Evolutionary conservation across 306 rosid species (phyloP).

Genomic region (Citrullus colocynthis): DNA sequence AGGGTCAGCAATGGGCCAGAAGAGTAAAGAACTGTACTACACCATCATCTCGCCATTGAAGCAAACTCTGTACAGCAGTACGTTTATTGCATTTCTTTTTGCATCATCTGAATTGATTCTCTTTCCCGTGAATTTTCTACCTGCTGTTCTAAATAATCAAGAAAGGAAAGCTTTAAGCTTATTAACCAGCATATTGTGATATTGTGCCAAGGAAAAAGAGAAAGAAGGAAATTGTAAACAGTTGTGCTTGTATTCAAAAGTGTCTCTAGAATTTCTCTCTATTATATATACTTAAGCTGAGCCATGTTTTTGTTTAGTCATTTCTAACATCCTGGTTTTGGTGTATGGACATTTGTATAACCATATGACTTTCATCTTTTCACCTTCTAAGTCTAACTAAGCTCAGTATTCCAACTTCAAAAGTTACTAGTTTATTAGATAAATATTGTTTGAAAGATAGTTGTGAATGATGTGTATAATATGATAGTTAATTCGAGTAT

Average conservation of each 20-base stretch:
- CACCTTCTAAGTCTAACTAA: neutral
- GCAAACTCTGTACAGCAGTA: constrained; percentile 30
- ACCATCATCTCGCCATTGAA: neutral
- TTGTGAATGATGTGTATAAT: neutral
- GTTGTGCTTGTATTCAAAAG: neutral
- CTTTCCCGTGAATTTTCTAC: neutral
- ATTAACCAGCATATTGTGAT: neutral
- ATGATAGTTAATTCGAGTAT: neutral
- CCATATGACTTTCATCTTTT: neutral
- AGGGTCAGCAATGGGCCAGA: constrained; percentile 51
- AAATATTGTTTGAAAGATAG: too few species aligned
- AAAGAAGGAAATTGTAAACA: constrained; percentile 4
- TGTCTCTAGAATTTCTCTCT: neutral
- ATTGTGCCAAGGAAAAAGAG: constrained; percentile 9
- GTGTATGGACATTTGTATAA: neutral
- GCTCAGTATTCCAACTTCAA: neutral
- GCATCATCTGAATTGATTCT: neutral
- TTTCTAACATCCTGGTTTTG: neutral
- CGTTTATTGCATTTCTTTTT: constrained; percentile 6
- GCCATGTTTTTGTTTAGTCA: neutral
- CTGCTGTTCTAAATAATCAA: neutral
- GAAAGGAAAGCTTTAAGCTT: constrained; percentile 4
- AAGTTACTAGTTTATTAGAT: too few species aligned
- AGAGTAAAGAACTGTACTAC: constrained; percentile 22
- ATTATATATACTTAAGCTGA: neutral